These are phyloP conservation scores for Coriolopsis trogii DNA, from an alignment of 1,284 basidiomycete species.

Conservation along the genomic window DNA sequence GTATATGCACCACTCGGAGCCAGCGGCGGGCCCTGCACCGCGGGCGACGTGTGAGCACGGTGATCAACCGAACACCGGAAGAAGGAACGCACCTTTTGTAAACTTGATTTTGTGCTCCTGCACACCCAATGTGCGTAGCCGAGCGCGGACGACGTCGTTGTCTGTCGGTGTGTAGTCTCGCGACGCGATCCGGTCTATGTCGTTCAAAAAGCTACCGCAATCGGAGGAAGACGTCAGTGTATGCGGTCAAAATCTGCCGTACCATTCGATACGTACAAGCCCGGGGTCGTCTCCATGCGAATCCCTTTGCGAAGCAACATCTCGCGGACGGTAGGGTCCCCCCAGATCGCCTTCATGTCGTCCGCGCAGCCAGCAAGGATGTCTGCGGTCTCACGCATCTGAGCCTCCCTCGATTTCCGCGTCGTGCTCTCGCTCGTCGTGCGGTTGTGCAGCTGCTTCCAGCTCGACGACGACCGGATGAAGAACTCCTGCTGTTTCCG, in stretches of 20 bases:
- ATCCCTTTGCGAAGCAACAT: slow-evolving; percentile 52
- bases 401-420: slow-evolving; percentile 42
- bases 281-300: slow-evolving; percentile 56
- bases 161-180: slow-evolving; percentile 60
- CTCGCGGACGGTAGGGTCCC: slow-evolving; percentile 51
- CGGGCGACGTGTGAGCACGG: neutral
- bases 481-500: slow-evolving; percentile 50
- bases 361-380: slow-evolving; percentile 60
- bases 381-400: slow-evolving; percentile 47
- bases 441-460: slow-evolving; percentile 47
- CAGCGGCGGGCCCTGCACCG: slow-evolving; percentile 30
- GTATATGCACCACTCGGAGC: slow-evolving; percentile 55
- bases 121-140: slow-evolving; percentile 70
- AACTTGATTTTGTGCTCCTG: slow-evolving; percentile 73
- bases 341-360: slow-evolving; percentile 66
- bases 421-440: slow-evolving; percentile 48
- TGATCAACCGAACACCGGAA: neutral
- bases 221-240: neutral
- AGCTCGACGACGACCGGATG: slow-evolving; percentile 60
- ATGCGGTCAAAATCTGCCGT: neutral
- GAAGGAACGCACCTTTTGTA: slow-evolving; percentile 57
- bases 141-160: slow-evolving; percentile 68
- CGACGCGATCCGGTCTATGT: slow-evolving; percentile 58
- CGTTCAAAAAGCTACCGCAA: slow-evolving; percentile 59
- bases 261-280: slow-evolving; percentile 54